Evolutionary conservation across 805 yeast genomes (phyloP), one percentile per base, ranked within the genome.

Genomic region (Nakazawaea holstii): DNA sequence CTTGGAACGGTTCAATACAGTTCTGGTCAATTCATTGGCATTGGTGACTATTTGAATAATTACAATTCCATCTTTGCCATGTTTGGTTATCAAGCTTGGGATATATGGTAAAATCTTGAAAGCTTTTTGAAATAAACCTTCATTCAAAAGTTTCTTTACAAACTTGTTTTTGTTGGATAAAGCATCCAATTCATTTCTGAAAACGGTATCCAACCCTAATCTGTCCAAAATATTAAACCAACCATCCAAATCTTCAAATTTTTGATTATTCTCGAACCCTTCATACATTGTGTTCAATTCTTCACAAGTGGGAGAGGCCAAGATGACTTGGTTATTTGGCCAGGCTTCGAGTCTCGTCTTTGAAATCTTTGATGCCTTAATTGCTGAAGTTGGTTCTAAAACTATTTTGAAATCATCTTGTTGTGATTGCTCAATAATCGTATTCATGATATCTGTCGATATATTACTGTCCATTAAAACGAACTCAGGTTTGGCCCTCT

Each of bases 201-300:
- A 48, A 49, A 82, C 70, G 1, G 55, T 56, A 51, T 74, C 73
- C 5, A 80, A 55, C 0, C 79, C 79, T 26, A 87, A 61, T 0
- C 74, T 57, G 55, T 88, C 95, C 11, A 89, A 61, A 1, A 80
- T 67, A 1, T 86, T 84, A 62, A 89, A 89, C 96, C 96, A 90
- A 3, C 61, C 53, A 42, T 81, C 83, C 26, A 71, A 58, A 51
- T 80, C 82, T 8, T 67, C 71, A 52, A 77, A 75, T 33, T 59
- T 55, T 3, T 64, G 72, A 1, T 57, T 49, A 6, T 59, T 65
- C 5, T 60, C 55, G 55, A 87, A 78, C 7, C 79, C 60, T 6
- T 68, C 68, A 60, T 75, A 77, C 35, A 90, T 73, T 1, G 78
- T 58, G 4, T 64, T 62, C 3, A 90, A 69, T 59, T 89, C 96